Conservation (phyloP, 495 filamentous ascomycete species). For the Aspergillus cristatus region DNA sequence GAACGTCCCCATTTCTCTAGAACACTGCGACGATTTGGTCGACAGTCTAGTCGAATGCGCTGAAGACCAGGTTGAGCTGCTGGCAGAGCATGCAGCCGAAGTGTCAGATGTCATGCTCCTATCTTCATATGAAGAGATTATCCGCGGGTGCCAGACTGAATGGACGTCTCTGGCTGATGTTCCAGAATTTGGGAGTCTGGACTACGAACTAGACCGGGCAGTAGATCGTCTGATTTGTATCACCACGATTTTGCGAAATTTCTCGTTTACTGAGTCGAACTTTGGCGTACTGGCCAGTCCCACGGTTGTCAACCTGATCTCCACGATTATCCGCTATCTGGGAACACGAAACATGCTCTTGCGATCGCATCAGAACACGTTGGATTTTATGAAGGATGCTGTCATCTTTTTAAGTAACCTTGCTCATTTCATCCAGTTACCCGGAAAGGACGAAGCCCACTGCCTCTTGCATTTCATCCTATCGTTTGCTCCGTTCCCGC, state of each 20-base stretch:
- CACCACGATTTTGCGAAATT: conserved; percentile 85
- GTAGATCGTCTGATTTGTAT: conserved; percentile 83
- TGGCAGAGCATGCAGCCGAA: conserved; percentile 71
- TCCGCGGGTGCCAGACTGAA: conserved; percentile 66
- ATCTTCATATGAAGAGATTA: conserved; percentile 76
- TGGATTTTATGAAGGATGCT: conserved; percentile 96
- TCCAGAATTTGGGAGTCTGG: conserved; percentile 62
- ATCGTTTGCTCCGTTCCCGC: conserved; percentile 72
- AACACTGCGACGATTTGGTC: conserved; percentile 77
- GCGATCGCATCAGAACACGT: conserved; percentile 65
- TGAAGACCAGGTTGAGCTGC: conserved; percentile 70
- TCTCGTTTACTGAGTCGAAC: conserved; percentile 77
- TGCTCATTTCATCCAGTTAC: conserved; percentile 67
- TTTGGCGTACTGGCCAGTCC: conserved; percentile 61
- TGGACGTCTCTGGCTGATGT: conserved; percentile 58
- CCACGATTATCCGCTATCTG: conserved; percentile 71
- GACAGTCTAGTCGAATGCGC: conserved; percentile 86
- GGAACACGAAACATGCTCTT: conserved; percentile 85
- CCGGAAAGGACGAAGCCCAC: conserved; percentile 79
- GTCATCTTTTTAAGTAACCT: conserved; percentile 84
- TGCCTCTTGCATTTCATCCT: conserved; percentile 83
- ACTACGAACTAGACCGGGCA: conserved; percentile 76
- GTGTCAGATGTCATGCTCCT: conserved; percentile 76
- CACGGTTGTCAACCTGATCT: conserved; percentile 68
- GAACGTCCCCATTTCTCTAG: conserved; percentile 51